phyloP scores from a whole-genome alignment of 2,329 filamentous ascomycete species.

The Aureobasidium sp. region DNA sequence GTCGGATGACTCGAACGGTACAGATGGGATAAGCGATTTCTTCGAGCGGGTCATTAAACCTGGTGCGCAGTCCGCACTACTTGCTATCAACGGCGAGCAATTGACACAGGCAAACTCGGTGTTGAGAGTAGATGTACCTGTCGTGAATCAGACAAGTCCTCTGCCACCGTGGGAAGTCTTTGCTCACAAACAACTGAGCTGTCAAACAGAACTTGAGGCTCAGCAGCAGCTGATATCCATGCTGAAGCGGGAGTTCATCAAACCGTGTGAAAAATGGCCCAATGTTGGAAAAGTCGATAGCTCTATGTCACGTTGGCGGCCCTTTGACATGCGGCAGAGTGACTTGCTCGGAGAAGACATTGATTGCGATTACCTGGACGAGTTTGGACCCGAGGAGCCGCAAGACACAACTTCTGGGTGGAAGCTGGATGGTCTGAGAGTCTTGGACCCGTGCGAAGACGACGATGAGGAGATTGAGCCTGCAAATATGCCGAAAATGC shows the following conservation, averaged over 20 bases:
- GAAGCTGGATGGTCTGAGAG: conserved; percentile 40
- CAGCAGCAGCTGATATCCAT: conserved; percentile 27
- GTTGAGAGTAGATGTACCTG: conserved; percentile 40
- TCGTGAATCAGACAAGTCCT: conserved; percentile 35
- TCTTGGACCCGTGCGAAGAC: conserved; percentile 31
- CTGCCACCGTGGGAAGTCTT: conserved; percentile 40
- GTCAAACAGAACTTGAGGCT: conserved; percentile 22
- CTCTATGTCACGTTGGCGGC: conserved; percentile 35
- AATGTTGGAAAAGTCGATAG: conserved; percentile 31
- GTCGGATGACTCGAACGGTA: not conserved
- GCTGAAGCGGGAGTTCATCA: conserved; percentile 27
- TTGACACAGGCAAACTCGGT: conserved; percentile 40
- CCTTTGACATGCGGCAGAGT: conserved; percentile 36
- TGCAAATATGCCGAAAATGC: no score
- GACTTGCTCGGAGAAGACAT: conserved; percentile 33
- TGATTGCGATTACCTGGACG: conserved; percentile 31
- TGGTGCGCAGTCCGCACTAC: conserved; percentile 28
- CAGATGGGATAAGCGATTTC: not conserved
- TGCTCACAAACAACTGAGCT: conserved; percentile 10
- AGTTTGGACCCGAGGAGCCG: conserved; percentile 27
- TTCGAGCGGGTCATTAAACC: conserved; percentile 21
- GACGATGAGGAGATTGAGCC: conserved; percentile 29
- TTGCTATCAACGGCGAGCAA: conserved; percentile 34
- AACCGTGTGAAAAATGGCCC: conserved; percentile 30
- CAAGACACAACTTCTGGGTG: conserved; percentile 36